Conservation (phyloP, 306 rosid genomes). For the Citrullus colocynthis region DNA sequence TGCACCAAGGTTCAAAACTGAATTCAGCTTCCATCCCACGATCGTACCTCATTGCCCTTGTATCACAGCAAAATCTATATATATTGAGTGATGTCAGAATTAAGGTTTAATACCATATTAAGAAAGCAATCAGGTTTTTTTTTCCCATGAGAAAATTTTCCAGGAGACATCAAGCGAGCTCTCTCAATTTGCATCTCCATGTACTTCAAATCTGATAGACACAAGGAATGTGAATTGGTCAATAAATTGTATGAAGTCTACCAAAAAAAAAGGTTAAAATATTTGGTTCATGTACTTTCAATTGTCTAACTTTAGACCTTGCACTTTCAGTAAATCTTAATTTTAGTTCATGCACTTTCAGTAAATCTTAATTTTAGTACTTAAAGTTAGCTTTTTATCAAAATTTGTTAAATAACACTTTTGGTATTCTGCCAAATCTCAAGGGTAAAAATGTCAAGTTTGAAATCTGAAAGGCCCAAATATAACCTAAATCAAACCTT, state of each 20-base stretch:
- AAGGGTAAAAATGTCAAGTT: too few relatives aligned
- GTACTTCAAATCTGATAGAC: slow-evolving; percentile 37
- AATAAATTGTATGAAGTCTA: slow-evolving; percentile 1
- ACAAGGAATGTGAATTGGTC: neutral
- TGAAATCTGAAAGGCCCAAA: too few relatives aligned
- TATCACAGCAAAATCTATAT: neutral
- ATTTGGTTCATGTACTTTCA: too few relatives aligned
- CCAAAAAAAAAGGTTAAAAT: neutral
- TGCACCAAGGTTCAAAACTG: neutral
- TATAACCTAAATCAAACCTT: too few relatives aligned
- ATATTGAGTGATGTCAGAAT: neutral
- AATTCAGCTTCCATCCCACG: neutral
- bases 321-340: too few relatives aligned
- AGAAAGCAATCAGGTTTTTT: slow-evolving; percentile 61
- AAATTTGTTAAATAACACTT: too few relatives aligned
- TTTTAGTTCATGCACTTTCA: too few relatives aligned
- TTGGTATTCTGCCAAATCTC: too few relatives aligned
- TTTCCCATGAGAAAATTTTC: slow-evolving; percentile 39
- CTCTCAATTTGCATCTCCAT: slow-evolving; percentile 48
- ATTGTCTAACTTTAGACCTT: too few relatives aligned
- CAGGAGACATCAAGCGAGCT: slow-evolving; percentile 61
- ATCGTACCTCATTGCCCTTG: neutral
- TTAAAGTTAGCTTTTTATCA: too few relatives aligned
- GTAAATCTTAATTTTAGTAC: too few relatives aligned
- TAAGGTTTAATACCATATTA: slow-evolving; percentile 51